Evolutionary conservation across 495 filamentous ascomycete genomes (phyloP), one percentile per base, ranked within the genome.

Genomic region (Patellaria atrata): DNA sequence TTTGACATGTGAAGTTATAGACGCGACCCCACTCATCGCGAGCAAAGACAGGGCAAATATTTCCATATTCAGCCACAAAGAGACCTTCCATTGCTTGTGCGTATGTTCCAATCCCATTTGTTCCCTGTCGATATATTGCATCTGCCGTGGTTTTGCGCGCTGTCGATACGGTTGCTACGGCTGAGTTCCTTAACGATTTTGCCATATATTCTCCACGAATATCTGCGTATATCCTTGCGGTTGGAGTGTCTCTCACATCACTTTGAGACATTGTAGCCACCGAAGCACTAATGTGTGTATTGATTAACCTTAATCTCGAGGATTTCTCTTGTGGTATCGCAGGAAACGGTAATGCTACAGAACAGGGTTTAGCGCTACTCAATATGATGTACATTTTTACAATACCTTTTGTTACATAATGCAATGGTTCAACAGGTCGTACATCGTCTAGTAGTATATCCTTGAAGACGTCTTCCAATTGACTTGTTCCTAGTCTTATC

Each of bases 51-150:
- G 67, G 70, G 43, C 73, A 77, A 28, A 96, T 77, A 42, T 81
- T 92, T 17, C 84, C 81, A 56, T 91, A 83, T 54, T 99, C 89
- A 20, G 82, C 72, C 15, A 73, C 55, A 46, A 93, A 86, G 34
- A 93, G 73, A 2, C 73, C 77, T 54, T 94, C 84, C 60, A 96
- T 70, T 2, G 77, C 81, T 43, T 75, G 77, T 0, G 82, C 81
- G 44, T 99, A 99, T 17, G 76, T 80, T 0, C 79, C 81, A 44
- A 96, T 91, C 11, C 83, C 89, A 56, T 85, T 94, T 17, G 82
- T 86, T n/a, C 84, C 86, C 48, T 83, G 72, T 30, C 77, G 70
- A 52, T 99, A 96, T 21, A 86, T 70, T 1, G 79, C 78, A 48
- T 87, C 82, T 0, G 73, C 64, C 11, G 71, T 68, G 52, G 77